Evolutionary conservation across 75 land plant genomes (phyloP), one percentile per base, ranked within the genome.

Genomic region (Selaginella moellendorffii): DNA sequence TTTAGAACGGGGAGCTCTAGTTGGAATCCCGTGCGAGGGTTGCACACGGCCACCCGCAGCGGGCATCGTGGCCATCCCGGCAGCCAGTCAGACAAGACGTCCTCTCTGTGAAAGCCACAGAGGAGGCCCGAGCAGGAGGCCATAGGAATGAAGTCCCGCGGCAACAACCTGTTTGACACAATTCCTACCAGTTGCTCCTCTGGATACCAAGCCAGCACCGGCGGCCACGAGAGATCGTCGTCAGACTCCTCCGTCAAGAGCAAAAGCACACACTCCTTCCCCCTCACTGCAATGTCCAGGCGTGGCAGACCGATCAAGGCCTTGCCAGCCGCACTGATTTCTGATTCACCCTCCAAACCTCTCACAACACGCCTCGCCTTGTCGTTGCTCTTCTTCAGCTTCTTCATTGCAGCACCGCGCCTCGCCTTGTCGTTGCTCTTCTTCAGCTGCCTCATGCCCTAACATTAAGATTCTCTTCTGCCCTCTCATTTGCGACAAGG

Each of bases 31-130:
- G 46, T 36, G 46, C 46, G 46, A 36, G 46, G 46, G 46, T 36
- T 36, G 46, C 46, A 36, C 46, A 36, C 46, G 46, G 46, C 46
- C 46, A 36, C 46, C 46, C 46, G 46, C 46, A 36, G 46, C 46
- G 14, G 46, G 46, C 46, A 36, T 36, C 46, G 46, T 36, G 46
- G 46, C 46, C 46, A 36, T 36, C 5, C 46, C 46, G 46, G 46
- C 46, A 5, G 46, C 46, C 46, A 36, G 46, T 36, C 46, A 36
- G 46, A 36, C 46, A 36, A 36, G 46, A 36, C 46, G 46, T 36
- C 46, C 46, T 36, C 46, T 36, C 46, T 36, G 46, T 36, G 46
- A 36, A 36, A 36, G 46, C 46, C 46, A 36, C 46, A 36, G 46
- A 36, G 46, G 46, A 36, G 46, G 46, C 46, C 46, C 46, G 46